A percentile compares a stretch with the other conserved stretches of the same genome.
Conservation (phyloP, 2,329 filamentous ascomycete species). For the Pestalotiopsis sp. region DNA sequence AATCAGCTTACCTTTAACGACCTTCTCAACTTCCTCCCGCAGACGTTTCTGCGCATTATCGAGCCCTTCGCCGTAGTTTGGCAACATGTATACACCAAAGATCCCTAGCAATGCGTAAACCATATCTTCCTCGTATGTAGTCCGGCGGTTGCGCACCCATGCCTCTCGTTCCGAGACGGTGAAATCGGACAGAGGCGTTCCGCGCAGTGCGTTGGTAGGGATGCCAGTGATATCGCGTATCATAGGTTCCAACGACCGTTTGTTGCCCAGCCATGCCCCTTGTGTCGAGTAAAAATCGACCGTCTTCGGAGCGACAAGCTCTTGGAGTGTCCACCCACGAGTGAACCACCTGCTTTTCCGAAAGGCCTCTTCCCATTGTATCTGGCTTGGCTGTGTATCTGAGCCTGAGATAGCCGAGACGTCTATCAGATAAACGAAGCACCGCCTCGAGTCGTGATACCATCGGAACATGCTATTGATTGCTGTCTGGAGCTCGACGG, state of each 20-base stretch:
- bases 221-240: too few relatives aligned
- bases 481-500: constrained; percentile 15
- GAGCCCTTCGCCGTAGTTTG: constrained; percentile 18
- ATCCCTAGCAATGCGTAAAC: constrained; percentile 19
- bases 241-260: neutral
- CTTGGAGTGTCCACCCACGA: neutral
- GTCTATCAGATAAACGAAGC: constrained; percentile 7
- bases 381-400: neutral
- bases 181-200: constrained; percentile 11
- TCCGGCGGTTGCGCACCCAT: constrained; percentile 16
- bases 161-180: constrained; percentile 14
- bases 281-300: constrained; percentile 11
- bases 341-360: constrained; percentile 9
- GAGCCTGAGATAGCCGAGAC: neutral
- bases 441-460: constrained; percentile 1
- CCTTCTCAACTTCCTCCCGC: constrained; percentile 16
- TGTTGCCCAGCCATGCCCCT: constrained; percentile 8
- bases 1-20: constrained; percentile 11
- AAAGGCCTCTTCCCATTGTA: constrained; percentile 2
- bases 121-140: constrained; percentile 17
- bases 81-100: constrained; percentile 18
- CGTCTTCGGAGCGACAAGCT: constrained; percentile 9
- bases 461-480: constrained; percentile 13
- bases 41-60: constrained; percentile 18
- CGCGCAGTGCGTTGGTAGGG: too few relatives aligned